A percentile compares a stretch with the other conserved stretches of the same genome.
Evolutionary conservation across 257 asterid species (phyloP).

Genomic region (Verbascum thapsus): DNA sequence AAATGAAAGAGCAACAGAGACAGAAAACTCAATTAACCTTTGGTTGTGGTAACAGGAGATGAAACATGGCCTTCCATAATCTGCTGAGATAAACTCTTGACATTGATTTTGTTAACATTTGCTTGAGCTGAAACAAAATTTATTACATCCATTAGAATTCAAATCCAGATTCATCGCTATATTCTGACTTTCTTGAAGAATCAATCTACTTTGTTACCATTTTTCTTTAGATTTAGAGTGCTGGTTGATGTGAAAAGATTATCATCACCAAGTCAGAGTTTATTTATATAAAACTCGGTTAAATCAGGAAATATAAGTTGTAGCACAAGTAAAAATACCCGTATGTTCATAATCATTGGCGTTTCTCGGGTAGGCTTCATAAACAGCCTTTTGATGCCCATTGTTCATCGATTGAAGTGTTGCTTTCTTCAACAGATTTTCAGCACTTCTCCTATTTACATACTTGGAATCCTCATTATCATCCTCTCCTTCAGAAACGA

Average conservation of each 20-base stretch:
- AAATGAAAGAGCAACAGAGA: conserved; percentile 1
- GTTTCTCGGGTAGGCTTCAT: conserved; percentile 36
- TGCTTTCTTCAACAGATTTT: conserved; percentile 75
- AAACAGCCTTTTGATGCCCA: conserved; percentile 45
- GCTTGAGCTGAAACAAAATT: conserved; percentile 59
- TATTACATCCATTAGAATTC: conserved; percentile 19
- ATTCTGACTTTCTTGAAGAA: too few relatives aligned
- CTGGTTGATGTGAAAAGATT: background rate
- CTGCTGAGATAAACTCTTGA: conserved; percentile 62
- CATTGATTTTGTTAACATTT: conserved; percentile 45
- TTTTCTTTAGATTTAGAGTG: background rate
- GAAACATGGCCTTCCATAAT: conserved; percentile 66
- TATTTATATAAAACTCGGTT: background rate
- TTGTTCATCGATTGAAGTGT: conserved; percentile 63
- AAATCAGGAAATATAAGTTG: background rate
- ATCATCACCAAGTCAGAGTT: background rate
- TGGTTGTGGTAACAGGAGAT: conserved; percentile 58
- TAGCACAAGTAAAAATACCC: conserved; percentile 46
- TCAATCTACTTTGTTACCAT: conserved; percentile 4
- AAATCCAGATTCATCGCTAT: conserved; percentile 16
- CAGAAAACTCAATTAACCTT: conserved; percentile 49
- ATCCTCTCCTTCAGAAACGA: conserved; percentile 94
- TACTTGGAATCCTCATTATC: conserved; percentile 75
- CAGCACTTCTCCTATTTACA: conserved; percentile 54
- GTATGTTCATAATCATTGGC: conserved; percentile 41